A percentile compares a stretch with the other conserved stretches of the same genome.
phyloP scores from a whole-genome alignment of 345 rosid species.

The Eucalyptus pauciflora region DNA sequence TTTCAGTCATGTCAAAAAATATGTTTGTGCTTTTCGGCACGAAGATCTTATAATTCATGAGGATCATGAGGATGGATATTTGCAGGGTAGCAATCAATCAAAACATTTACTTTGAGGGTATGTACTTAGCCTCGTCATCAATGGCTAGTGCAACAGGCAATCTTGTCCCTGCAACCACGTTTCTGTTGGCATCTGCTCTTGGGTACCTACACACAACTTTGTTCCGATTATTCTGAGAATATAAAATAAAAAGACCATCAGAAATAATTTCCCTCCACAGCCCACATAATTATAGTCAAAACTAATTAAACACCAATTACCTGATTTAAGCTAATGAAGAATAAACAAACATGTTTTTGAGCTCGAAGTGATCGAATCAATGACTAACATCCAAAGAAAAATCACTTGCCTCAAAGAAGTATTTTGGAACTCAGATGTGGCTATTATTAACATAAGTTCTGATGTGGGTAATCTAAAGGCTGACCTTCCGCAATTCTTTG shows the following conservation, averaged over 20 bases:
- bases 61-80: background rate
- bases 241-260: background rate
- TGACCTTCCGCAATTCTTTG: background rate
- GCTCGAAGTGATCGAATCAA: background rate
- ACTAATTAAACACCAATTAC: background rate
- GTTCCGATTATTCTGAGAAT: background rate
- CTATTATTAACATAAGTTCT: background rate
- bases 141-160: constrained; percentile 26
- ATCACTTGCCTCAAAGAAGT: background rate
- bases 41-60: background rate
- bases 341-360: background rate
- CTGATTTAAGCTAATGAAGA: background rate
- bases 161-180: constrained; percentile 31
- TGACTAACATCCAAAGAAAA: background rate
- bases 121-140: constrained; percentile 30
- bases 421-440: background rate
- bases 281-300: background rate
- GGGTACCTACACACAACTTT: constrained; percentile 6
- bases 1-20: background rate
- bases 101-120: constrained; percentile 19
- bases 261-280: background rate
- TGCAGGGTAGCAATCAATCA: constrained; percentile 28
- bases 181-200: constrained; percentile 10
- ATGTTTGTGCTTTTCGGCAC: background rate
- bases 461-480: background rate